Base-by-base conservation (phyloP, 2,329 filamentous ascomycete genomes). In the Trichoderma sp. region DNA sequence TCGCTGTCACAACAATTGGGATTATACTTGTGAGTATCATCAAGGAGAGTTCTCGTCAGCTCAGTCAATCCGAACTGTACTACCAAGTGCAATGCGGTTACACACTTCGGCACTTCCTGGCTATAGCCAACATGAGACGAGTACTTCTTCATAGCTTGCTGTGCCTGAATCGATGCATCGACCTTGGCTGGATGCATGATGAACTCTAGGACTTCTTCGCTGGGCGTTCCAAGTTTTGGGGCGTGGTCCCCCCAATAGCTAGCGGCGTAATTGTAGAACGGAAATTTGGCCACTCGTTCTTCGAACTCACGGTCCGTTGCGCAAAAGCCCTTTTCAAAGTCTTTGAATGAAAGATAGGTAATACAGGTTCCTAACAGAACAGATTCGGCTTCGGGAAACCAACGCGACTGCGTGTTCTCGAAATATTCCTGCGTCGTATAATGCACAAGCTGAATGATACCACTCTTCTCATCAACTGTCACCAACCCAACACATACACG, bases 401-500 rank as follows among this genome's bases (percentile, higher is more conserved):
- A 82, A 5, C 53, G 28, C 0, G 13, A 36, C 11, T 70, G 63
- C 0, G 73, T 81, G 17, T 71, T 61, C 20, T 82, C 76, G 32
- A 86, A 80, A 73, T 84, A 87, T 57, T 85, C 79, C 47, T 85
- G 81, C 1, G 83, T 78, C 0, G 85, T 86, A 65, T 84, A 82
- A 72, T 87, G 84, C 2, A 85, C 82, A 0, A 86, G 73, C 4
- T 83, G 78, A 12, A 85, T 76, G 26, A 81, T 76, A 28, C 76
- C 62, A 62, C 78, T 85, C 57, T 82, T 73, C 55, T 81, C 71
- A 50, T 86, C 82, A 3, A 84, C 43, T 0, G 78, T 81, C 2
- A 86, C 80, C 6, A 87, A 63, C 1, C 84, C 84, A 43, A 79
- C 80, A 71, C 83, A 86, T 2, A 78, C 76, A 3, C 80, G 81